Evolutionary conservation across 2,329 filamentous ascomycete genomes (phyloP), one percentile per base, ranked within the genome.

Genomic region (Aspergillus ibericus): DNA sequence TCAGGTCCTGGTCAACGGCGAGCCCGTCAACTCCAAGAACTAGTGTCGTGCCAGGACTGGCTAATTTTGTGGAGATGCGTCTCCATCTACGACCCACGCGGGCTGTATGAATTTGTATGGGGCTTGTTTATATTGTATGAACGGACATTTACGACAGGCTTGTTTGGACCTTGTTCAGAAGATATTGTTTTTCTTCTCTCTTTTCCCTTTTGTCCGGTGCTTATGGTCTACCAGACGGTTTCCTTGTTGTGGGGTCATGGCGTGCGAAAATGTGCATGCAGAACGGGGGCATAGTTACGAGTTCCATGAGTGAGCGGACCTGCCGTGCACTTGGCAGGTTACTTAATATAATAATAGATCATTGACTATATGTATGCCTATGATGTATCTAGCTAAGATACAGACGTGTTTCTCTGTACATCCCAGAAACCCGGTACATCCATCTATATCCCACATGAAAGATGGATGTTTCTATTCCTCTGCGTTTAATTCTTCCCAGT

Each of bases 1-100:
- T 9, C 67, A 72, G 55, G 71, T 78, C 22, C 66, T 75, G 22
- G 46, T 79, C 35, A 79, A 79, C 51, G 77, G 77, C 5, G 61
- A 75, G 52, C 74, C 74, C 18, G 66, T 74, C 35, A 66, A 51
- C 63, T 20, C 22, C 51, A 53, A 44, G 25, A 40, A 53, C 36
- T 53, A 44, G 22, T 13, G n/a, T 35, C 29, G 29, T 8, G 6
- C 20, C 38, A 22, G 16, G 38, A 42, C 18, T 42, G 18, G 10
- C 38, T 42, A 10, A 10, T 13, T 42, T 22, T 15, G 18, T 22
- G 38, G 38, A 42, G 38, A 42, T 22, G 38, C 20, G 13, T 42
- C 38, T 42, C 18, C 38, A 22, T 22, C 38, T 20, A 42, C 38
- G 3, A 22, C 38, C 18, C 38, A 20, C 18, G 18, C 20, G 38